Evolutionary conservation across 352 stramenopile species (phyloP).

Genomic region (Phytophthora vignae): DNA sequence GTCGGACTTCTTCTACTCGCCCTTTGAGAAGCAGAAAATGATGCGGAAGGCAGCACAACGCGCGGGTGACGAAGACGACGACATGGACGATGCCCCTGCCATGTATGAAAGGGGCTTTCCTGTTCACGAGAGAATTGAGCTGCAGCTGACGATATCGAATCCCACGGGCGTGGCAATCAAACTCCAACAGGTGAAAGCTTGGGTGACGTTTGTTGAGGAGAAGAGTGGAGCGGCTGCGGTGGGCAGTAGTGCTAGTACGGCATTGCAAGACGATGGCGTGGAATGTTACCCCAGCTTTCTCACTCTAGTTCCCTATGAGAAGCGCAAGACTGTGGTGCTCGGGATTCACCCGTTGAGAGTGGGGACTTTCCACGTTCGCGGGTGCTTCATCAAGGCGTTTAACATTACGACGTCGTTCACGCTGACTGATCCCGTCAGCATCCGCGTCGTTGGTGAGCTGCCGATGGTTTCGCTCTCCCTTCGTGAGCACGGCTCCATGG

Average conservation of each 20-base stretch:
- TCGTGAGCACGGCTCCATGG: constrained; percentile 48
- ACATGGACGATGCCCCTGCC: constrained; percentile 20
- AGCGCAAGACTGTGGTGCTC: constrained; percentile 54
- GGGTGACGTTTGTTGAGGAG: constrained; percentile 44
- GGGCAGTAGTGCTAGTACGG: neutral
- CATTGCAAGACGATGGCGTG: constrained; percentile 26
- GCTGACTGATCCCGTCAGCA: constrained; percentile 31
- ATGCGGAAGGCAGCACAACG: constrained; percentile 15
- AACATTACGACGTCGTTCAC: constrained; percentile 71
- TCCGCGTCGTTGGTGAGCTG: constrained; percentile 56
- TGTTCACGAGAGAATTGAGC: constrained; percentile 60
- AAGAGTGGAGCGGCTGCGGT: neutral
- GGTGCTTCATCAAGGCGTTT: constrained; percentile 69
- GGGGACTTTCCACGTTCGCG: constrained; percentile 54
- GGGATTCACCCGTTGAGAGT: constrained; percentile 51
- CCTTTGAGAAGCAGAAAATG: constrained; percentile 62
- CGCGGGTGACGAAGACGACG: constrained; percentile 18
- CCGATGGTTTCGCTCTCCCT: constrained; percentile 61
- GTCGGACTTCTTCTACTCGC: constrained; percentile 69
- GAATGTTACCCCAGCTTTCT: constrained; percentile 72
- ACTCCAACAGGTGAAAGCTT: constrained; percentile 67
- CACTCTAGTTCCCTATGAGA: constrained; percentile 62
- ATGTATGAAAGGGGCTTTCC: constrained; percentile 60
- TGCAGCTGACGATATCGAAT: constrained; percentile 73
- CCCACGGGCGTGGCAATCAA: constrained; percentile 69